Evolutionary conservation across 768 basidiomycete species (phyloP).

Genomic region (Boletus bicolor): DNA sequence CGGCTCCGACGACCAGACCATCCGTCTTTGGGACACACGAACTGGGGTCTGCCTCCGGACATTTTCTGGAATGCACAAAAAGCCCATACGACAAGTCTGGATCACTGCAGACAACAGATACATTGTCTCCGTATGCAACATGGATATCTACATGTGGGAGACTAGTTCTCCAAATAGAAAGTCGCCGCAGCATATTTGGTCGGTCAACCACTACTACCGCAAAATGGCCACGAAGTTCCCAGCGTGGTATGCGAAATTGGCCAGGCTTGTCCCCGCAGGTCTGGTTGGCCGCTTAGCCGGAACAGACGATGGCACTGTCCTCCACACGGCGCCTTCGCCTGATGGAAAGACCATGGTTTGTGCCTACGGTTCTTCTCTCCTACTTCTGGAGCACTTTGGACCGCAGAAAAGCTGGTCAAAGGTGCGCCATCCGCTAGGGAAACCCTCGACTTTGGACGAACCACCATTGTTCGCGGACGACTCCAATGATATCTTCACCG

Average conservation of each 20-base stretch:
- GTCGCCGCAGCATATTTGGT: conserved; percentile 14
- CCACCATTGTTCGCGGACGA: conserved; percentile 4
- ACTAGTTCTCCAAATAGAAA: conserved; percentile 3
- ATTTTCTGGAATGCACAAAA: conserved; percentile 12
- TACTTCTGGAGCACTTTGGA: neutral
- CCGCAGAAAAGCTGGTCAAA: conserved; percentile 1
- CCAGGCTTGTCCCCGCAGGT: neutral
- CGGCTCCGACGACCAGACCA: conserved; percentile 18
- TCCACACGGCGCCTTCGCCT: conserved; percentile 8
- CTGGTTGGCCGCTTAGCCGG: conserved; percentile 6
- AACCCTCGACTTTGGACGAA: conserved; percentile 3
- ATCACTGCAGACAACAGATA: conserved; percentile 15
- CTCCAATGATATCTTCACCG: neutral
- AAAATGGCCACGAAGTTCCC: conserved; percentile 10
- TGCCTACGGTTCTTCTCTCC: neutral
- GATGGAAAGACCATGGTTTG: conserved; percentile 8
- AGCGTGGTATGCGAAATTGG: conserved; percentile 17
- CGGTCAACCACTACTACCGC: conserved; percentile 6
- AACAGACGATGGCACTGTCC: conserved; percentile 6
- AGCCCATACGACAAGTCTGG: conserved; percentile 15
- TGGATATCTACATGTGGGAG: conserved; percentile 14
- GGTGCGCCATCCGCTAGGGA: conserved; percentile 3
- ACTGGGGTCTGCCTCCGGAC: conserved; percentile 19
- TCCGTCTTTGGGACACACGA: conserved; percentile 25
- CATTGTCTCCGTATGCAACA: conserved; percentile 13